These are phyloP conservation scores for Yamadazyma philogaea DNA, from an alignment of 805 yeast genomes.

Conservation along the genomic window DNA sequence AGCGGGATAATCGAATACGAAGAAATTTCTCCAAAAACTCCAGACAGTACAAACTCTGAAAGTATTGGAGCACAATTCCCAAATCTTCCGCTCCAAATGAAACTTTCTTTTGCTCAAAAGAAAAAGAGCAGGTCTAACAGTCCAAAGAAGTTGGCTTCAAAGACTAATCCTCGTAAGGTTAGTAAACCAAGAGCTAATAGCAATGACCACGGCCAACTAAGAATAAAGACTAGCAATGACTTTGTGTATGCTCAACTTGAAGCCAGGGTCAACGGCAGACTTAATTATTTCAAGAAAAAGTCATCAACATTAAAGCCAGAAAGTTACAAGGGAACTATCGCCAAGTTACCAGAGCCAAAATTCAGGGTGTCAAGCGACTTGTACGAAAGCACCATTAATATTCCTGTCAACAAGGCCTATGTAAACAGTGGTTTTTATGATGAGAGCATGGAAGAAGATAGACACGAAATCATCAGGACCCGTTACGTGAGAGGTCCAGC, in stretches of 20 bases:
- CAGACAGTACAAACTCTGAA: not conserved
- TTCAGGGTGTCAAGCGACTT: not conserved
- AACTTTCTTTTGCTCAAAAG: not conserved
- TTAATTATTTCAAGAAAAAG: constrained; percentile 4
- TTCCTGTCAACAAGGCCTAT: constrained; percentile 1
- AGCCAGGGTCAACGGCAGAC: not conserved
- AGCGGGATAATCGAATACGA: not conserved
- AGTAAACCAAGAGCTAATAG: not conserved
- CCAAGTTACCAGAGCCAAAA: not conserved
- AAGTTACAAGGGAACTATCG: constrained; percentile 3
- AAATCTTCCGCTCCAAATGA: not conserved
- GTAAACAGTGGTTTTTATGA: not conserved
- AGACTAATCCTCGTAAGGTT: not conserved
- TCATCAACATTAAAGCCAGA: not conserved
- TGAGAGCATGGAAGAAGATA: not conserved
- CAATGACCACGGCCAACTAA: not conserved
- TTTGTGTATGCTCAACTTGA: not conserved
- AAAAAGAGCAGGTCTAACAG: not conserved
- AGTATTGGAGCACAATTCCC: not conserved
- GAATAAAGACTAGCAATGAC: not conserved
- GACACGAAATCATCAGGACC: constrained; percentile 2
- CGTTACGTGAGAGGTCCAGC: constrained; percentile 6
- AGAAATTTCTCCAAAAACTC: not conserved
- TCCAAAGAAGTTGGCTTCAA: not conserved
- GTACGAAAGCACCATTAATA: not conserved